Percentiles rank a stretch among this genome's conserved stretches.
Evolutionary conservation across 345 rosid genomes (phyloP).

Genomic region (Chamaenerion angustifolium): DNA sequence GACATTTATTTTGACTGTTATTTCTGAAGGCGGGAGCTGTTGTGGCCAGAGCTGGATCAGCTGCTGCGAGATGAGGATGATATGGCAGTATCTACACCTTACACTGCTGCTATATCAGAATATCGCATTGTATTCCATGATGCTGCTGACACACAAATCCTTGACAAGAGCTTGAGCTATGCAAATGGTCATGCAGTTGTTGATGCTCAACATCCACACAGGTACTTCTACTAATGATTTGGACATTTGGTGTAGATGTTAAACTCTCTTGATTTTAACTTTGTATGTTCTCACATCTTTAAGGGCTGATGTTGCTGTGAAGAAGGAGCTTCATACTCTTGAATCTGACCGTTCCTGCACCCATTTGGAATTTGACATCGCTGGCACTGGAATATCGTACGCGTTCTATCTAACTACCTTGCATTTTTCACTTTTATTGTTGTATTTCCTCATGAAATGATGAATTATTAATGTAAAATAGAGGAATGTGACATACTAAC

Average conservation of each 20-base stretch:
- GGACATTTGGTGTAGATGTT: background rate
- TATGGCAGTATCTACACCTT: constrained; percentile 53
- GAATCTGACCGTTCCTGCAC: constrained; percentile 90
- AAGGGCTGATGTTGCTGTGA: constrained; percentile 71
- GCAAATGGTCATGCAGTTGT: constrained; percentile 49
- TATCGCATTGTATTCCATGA: constrained; percentile 69
- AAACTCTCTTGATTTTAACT: background rate
- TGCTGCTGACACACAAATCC: constrained; percentile 17
- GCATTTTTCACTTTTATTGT: constrained; percentile 1
- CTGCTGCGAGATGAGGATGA: constrained; percentile 79
- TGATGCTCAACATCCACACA: constrained; percentile 87
- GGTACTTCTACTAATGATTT: constrained; percentile 22
- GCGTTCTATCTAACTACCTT: constrained; percentile 9
- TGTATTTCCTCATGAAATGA: constrained; percentile 22
- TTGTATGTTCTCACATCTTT: constrained; percentile 8
- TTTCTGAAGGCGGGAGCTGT: constrained; percentile 52
- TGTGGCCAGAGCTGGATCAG: constrained; percentile 80
- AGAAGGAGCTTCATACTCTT: constrained; percentile 73
- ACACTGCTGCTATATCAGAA: constrained; percentile 79
- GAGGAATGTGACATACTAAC: too few species aligned
- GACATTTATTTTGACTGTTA: background rate
- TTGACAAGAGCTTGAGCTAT: constrained; percentile 16
- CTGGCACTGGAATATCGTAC: constrained; percentile 61
- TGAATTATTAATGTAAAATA: too few species aligned
- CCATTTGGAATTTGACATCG: constrained; percentile 80